Percentiles rank a stretch among this genome's conserved stretches.
Conservation (phyloP, 1,139 yeast species). For the Kodamaea plutei region DNA sequence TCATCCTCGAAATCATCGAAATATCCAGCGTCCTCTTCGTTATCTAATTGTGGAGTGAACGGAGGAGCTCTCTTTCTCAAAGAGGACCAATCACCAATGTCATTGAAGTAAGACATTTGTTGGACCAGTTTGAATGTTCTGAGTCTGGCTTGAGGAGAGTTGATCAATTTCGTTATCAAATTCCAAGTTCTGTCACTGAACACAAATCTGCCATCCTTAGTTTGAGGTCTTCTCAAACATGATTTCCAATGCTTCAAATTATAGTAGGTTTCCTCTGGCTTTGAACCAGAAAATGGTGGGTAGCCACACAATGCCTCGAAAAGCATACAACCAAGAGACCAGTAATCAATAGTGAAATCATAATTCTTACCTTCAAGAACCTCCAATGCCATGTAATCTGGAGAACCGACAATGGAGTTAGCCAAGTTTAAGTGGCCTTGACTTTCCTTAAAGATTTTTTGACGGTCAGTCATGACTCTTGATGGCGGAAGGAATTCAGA, state of each 20-base stretch:
- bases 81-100: conserved; percentile 65
- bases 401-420: conserved; percentile 94
- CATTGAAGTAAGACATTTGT: conserved; percentile 76
- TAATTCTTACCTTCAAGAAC: conserved; percentile 91
- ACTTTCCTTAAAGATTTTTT: conserved; percentile 72
- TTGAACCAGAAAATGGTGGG: conserved; percentile 94
- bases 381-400: conserved; percentile 98
- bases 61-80: conserved; percentile 79
- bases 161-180: conserved; percentile 70
- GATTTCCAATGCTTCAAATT: conserved; percentile 92
- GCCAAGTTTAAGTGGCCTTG: conserved; percentile 72
- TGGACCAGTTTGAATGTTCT: conserved; percentile 78
- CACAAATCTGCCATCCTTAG: conserved; percentile 86
- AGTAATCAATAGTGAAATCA: conserved; percentile 95
- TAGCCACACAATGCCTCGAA: conserved; percentile 92
- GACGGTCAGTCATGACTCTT: conserved; percentile 81
- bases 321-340: conserved; percentile 96
- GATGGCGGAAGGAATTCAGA: conserved; percentile 66
- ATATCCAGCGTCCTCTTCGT: conserved; percentile 97
- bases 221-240: conserved; percentile 83
- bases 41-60: conserved; percentile 92
- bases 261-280: conserved; percentile 91
- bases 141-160: conserved; percentile 72
- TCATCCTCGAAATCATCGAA: conserved; percentile 97
- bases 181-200: conserved; percentile 98